Evolutionary conservation across 2,329 filamentous ascomycete species (phyloP), one percentile per base, ranked within the genome.

Genomic region (Ampelomyces quisqualis): DNA sequence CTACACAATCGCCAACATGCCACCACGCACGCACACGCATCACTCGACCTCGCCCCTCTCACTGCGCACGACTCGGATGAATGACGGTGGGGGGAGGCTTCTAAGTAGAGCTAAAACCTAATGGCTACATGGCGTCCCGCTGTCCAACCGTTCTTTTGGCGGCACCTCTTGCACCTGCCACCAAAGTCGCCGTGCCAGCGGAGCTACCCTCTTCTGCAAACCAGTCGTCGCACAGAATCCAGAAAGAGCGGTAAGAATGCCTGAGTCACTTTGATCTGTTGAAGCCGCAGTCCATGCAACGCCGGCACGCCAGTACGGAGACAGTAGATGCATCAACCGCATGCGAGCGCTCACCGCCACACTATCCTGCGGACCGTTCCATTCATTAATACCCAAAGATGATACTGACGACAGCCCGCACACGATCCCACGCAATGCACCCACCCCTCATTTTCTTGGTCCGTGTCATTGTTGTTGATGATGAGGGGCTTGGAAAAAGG

Each of bases 231-330:
- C 51, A 51, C 54, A 21, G 51, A 53, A 41, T 43, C 30, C 19
- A 44, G 47, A 65, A 67, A 62, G 55, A 60, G 64, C 64, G 64
- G 64, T 67, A 67, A 60, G 45, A 43, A 34, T 23, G 26, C 51
- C 50, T 50, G 44, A 38, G 47, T 44, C 39, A 38, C 48, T 49
- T 50, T 55, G 61, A 47, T 59, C 59, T 56, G 34, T 59, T 58
- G 49, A 34, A 57, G 60, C 42, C 41, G 50, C 63, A 60, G 54
- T 58, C 50, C 47, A 37, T 43, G 48, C 38, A 32, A 37, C 44
- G 49, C 49, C 41, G n/a, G n/a, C n/a, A n/a, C n/a, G n/a, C n/a
- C n/a, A n/a, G n/a, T n/a, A n/a, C n/a, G n/a, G n/a, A 52, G 40
- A 47, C 47, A 43, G 49, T 41, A 49, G 51, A 51, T 48, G 55